Evolutionary conservation across 192 early-diverging fungal species (phyloP).

Genomic region (Phlyctochytrium planicorne): DNA sequence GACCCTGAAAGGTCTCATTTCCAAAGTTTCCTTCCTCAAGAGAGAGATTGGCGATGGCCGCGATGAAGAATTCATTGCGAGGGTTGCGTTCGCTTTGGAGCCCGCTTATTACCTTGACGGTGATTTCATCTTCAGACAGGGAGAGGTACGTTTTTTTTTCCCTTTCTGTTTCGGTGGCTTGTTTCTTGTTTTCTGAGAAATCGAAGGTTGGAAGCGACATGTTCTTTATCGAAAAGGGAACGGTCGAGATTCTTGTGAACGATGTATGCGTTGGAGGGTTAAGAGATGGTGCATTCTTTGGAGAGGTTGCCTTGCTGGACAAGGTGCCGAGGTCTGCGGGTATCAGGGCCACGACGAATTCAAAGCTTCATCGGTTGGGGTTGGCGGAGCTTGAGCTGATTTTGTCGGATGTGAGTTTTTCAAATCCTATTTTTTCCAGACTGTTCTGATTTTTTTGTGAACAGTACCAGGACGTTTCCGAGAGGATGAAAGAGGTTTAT

Average conservation of each 20-base stretch:
- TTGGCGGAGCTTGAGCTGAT: slow-evolving; percentile 33
- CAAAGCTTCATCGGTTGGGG: slow-evolving; percentile 35
- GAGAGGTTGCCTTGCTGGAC: slow-evolving; percentile 46
- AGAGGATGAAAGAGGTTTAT: neutral
- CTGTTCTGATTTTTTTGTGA: neutral
- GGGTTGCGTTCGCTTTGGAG: slow-evolving; percentile 35
- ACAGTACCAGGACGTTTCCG: slow-evolving; percentile 2
- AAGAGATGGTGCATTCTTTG: slow-evolving; percentile 39
- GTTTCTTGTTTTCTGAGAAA: too few relatives aligned
- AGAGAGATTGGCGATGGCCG: slow-evolving; percentile 38
- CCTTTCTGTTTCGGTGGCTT: too few relatives aligned
- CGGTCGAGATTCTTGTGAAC: slow-evolving; percentile 39
- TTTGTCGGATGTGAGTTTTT: slow-evolving; percentile 28
- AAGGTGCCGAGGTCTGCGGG: slow-evolving; percentile 47
- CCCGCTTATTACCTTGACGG: slow-evolving; percentile 20
- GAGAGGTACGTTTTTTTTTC: slow-evolving; percentile 1
- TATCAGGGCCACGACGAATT: slow-evolving; percentile 30
- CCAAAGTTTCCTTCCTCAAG: slow-evolving; percentile 44
- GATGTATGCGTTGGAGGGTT: slow-evolving; percentile 26
- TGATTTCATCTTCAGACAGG: slow-evolving; percentile 23
- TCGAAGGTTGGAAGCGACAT: slow-evolving; percentile 49
- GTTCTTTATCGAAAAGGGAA: slow-evolving; percentile 47
- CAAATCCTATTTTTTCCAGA: neutral
- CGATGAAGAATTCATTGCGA: slow-evolving; percentile 40
- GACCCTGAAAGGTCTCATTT: slow-evolving; percentile 41